A percentile compares a stretch with the other conserved stretches of the same genome.
Evolutionary conservation across 805 yeast genomes (phyloP).

Genomic region (Yamadazyma phyllophila): DNA sequence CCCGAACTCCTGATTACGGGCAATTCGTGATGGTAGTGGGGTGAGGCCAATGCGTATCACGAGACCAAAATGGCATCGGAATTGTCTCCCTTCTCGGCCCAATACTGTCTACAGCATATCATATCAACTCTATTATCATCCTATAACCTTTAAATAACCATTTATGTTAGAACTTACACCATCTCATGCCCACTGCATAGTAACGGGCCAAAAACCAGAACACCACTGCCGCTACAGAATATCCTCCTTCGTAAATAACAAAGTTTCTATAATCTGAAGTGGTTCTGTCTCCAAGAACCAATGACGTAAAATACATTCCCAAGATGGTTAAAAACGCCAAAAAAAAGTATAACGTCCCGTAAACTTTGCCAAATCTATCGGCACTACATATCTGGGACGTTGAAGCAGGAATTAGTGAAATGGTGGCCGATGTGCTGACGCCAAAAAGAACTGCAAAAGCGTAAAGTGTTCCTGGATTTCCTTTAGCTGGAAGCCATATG

Average conservation of each 20-base stretch:
- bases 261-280: constrained; percentile 39
- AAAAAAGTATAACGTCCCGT: constrained; percentile 48
- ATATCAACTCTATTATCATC: not conserved
- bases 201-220: constrained; percentile 46
- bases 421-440: constrained; percentile 52
- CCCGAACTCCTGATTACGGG: too few relatives aligned
- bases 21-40: too few relatives aligned
- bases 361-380: constrained; percentile 53
- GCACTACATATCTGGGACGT: constrained; percentile 57
- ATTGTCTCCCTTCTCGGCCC: too few relatives aligned
- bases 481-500: constrained; percentile 33
- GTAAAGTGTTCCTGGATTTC: constrained; percentile 32
- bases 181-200: constrained; percentile 42
- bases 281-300: constrained; percentile 25
- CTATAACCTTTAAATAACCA: not conserved
- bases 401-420: constrained; percentile 59
- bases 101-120: too few relatives aligned
- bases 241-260: constrained; percentile 42
- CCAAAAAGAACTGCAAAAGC: constrained; percentile 54
- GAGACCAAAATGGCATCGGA: too few relatives aligned
- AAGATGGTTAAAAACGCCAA: constrained; percentile 31
- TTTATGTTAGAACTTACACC: constrained; percentile 25
- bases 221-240: constrained; percentile 36
- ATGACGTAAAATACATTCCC: constrained; percentile 28
- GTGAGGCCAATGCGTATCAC: too few relatives aligned